Conservation (phyloP, 106 monocot genomes). For the Dendrobium huoshanense region DNA sequence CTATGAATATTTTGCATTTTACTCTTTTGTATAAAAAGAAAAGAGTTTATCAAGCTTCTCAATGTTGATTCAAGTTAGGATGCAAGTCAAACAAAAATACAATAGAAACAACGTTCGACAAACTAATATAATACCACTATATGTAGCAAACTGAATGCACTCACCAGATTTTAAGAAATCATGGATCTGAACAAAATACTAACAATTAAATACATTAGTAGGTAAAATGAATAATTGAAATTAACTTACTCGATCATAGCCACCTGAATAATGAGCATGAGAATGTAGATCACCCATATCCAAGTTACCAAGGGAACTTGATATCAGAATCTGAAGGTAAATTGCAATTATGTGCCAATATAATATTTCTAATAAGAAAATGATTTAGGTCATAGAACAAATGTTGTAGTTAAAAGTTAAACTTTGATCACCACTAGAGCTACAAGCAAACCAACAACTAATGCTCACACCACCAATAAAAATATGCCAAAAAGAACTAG, state of each 20-base stretch:
- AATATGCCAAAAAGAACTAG: neutral
- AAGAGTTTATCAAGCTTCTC: neutral
- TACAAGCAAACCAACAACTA: neutral
- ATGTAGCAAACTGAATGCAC: neutral
- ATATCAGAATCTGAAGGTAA: conserved; percentile 77
- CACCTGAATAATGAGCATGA: conserved; percentile 72
- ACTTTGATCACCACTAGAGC: neutral
- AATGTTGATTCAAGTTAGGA: neutral
- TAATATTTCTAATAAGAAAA: neutral
- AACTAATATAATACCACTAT: neutral
- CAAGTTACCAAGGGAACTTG: conserved; percentile 81
- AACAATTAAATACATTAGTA: neutral
- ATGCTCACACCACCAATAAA: neutral
- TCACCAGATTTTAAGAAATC: neutral
- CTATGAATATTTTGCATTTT: neutral
- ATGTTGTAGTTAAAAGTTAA: neutral
- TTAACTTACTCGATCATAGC: conserved; percentile 68
- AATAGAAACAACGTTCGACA: neutral
- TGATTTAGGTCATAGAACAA: neutral
- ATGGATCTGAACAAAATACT: neutral
- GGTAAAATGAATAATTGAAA: conserved; percentile 1
- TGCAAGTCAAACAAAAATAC: neutral
- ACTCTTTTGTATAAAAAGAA: neutral
- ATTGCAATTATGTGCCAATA: neutral
- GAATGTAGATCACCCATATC: conserved; percentile 84